Conservation (phyloP, 2,329 filamentous ascomycete species). For the Ustulina deusta region DNA sequence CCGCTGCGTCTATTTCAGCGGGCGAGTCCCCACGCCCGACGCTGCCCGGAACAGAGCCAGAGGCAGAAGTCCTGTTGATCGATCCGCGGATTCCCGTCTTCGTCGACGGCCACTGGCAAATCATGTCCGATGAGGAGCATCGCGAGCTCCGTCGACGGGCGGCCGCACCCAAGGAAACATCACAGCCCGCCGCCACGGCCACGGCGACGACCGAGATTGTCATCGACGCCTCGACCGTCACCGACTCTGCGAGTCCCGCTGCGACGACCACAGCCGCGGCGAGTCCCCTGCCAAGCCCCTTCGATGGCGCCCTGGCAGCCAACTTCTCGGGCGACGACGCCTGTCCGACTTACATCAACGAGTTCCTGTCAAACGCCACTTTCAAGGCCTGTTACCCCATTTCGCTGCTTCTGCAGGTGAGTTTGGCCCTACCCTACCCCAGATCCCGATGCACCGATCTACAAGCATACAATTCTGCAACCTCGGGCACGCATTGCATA, state of each 20-base stretch:
- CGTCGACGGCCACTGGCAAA: constrained; percentile 53
- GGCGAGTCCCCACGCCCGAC: constrained; percentile 42
- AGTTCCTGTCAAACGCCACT: constrained; percentile 72
- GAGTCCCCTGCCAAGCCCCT: constrained; percentile 70
- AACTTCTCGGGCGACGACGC: constrained; percentile 69
- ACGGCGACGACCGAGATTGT: constrained; percentile 50
- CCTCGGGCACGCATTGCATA: not conserved
- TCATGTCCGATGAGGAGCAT: constrained; percentile 53
- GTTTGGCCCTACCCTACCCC: constrained; percentile 42
- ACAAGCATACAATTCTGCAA: not conserved
- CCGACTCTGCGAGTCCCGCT: constrained; percentile 40
- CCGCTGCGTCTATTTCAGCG: constrained; percentile 44
- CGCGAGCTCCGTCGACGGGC: constrained; percentile 46
- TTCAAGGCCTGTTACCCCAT: constrained; percentile 84
- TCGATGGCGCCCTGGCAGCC: constrained; percentile 72
- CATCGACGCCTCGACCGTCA: constrained; percentile 50
- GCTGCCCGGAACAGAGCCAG: constrained; percentile 43
- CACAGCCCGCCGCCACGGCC: constrained; percentile 8
- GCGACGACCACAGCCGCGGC: constrained; percentile 48
- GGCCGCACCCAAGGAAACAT: constrained; percentile 26
- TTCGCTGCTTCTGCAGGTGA: constrained; percentile 83
- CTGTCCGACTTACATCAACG: constrained; percentile 76
- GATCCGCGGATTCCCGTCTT: constrained; percentile 54
- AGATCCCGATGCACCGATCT: not conserved
- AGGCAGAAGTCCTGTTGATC: constrained; percentile 46